Base-by-base conservation (phyloP, 805 yeast species). In the Cyberlindnera misumaiensis region DNA sequence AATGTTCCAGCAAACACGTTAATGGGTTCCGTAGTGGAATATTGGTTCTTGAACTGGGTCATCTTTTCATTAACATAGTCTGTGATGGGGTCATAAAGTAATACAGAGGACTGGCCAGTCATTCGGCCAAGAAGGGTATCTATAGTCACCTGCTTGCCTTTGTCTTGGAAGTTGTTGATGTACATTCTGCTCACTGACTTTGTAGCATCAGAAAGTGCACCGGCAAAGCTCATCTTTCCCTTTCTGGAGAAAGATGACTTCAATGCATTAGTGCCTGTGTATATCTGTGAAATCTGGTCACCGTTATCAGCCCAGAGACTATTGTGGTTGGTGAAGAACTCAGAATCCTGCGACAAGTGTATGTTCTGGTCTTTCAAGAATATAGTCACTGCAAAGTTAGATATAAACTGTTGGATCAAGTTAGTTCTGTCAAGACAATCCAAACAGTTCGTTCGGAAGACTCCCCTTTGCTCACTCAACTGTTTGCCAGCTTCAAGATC, bases 251-350 rank as follows among this genome's bases (percentile, higher is more conserved):
- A 93, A 4, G 96, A 87, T 0, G 96, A 85, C 60, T 93, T 93
- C 45, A 93, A 68, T 0, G 99, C 99, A 44, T 95, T 95, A 0
- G 99, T 93, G 22, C 98, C 97, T 0, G 98, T 90, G 61, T 93
- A 93, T 13, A 93, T 90, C 57, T 86, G 94, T 3, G 96, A 86
- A 4, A 93, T 80, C 48, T 87, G 95, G 60, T 93, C 98, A 40
- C 98, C 99, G 59, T 93, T 93, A 59, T 93, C 96, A 1, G 99
- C 99, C 98, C 98, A 93, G 14, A 93, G 64, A 6, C 84, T 74
- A 48, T 89, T 85, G 48, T 89, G 96, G 39, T 80, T 80, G n/a
- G 68, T 62, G 56, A 79, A 71, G 18, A 85, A 63, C 14, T 80
- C 90, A 17, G 73, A 65, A 4, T 66, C 70, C 28, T 62, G 66